Evolutionary conservation across 2,329 filamentous ascomycete species (phyloP), one percentile per base, ranked within the genome.

Genomic region (Helminthosporium solani): DNA sequence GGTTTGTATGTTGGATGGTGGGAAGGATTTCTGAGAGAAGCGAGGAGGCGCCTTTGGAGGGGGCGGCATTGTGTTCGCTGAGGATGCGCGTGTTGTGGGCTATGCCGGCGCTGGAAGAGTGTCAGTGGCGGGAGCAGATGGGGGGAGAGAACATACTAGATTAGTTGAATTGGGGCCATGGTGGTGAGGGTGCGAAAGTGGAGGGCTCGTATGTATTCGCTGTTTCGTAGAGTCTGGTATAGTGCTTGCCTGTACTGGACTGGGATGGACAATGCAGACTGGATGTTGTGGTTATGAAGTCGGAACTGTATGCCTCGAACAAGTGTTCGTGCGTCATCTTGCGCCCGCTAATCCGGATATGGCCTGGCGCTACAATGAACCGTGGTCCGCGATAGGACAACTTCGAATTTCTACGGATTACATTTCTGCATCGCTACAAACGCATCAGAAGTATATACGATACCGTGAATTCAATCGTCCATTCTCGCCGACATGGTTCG

Each of bases 1-100:
- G 79, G 23, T 80, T 76, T 54, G 78, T 74, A 75, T 99, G 94
- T 45, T 81, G 79, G 77, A 99, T 95, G 72, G 96, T 96, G 47
- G 95, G 94, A 35, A 99, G 89, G 75, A 99, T 90, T 61, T 96
- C 79, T 35, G 90, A 94, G 57, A 92, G 90, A 61, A 97, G 87
- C 11, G 87, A 90, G 3, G 90, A 90, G 46, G 89, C 88, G 58
- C 89, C 84, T 33, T 86, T 89, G 8, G 87, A 85, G 51, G 90
- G 87, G 2, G 90, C 90, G 27, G 89, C 85, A 39, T 90, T 95
- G 76, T 95, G 92, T 75, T 99, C 94, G 64, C 88, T 77, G 50
- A 99, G 85, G 73, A 99, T 96, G 36, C 91, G 97, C 44, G 84
- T 88, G 66, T 94, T 86, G 75, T 97, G 85, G 40, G 94, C 90